Evolutionary conservation across 75 land plant species (phyloP).

Genomic region (Sequoia sempervirens): DNA sequence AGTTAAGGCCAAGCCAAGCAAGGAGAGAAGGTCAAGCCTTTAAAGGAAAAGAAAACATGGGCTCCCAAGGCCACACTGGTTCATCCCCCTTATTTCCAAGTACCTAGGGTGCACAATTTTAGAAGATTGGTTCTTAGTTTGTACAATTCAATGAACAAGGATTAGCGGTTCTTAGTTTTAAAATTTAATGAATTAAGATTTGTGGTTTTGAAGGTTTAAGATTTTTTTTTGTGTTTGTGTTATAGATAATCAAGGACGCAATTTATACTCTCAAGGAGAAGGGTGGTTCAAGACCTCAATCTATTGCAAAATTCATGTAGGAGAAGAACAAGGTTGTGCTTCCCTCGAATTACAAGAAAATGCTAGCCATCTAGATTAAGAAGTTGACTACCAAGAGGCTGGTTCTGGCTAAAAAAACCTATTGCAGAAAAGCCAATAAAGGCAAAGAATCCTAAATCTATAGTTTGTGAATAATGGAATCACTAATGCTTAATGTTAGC

Average conservation of each 20-base stretch:
- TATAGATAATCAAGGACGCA: slow-evolving; percentile 73
- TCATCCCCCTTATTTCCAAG: slow-evolving; percentile 85
- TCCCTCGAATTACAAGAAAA: too few species aligned
- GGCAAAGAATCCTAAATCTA: slow-evolving; percentile 21
- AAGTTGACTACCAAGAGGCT: slow-evolving; percentile 25
- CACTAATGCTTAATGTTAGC: too few species aligned
- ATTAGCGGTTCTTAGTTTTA: not conserved
- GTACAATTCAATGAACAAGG: not conserved
- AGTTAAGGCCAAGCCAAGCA: not conserved
- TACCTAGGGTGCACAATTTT: slow-evolving; percentile 7
- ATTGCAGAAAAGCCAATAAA: slow-evolving; percentile 4
- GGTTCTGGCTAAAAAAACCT: slow-evolving; percentile 1
- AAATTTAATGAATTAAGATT: not conserved
- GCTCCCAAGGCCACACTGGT: slow-evolving; percentile 25
- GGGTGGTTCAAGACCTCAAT: slow-evolving; percentile 61
- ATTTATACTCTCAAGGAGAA: slow-evolving; percentile 50
- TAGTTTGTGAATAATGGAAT: not conserved
- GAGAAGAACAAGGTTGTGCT: slow-evolving; percentile 47
- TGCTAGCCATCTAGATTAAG: slow-evolving; percentile 39
- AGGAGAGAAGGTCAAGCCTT: slow-evolving; percentile 17
- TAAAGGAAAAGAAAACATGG: slow-evolving; percentile 34
- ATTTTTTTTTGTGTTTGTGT: too few species aligned
- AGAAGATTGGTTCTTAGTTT: not conserved
- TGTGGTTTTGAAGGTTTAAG: not conserved
- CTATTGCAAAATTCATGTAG: slow-evolving; percentile 70